phyloP scores from a whole-genome alignment of 805 yeast genomes.

The Yarrowia hollandica region DNA sequence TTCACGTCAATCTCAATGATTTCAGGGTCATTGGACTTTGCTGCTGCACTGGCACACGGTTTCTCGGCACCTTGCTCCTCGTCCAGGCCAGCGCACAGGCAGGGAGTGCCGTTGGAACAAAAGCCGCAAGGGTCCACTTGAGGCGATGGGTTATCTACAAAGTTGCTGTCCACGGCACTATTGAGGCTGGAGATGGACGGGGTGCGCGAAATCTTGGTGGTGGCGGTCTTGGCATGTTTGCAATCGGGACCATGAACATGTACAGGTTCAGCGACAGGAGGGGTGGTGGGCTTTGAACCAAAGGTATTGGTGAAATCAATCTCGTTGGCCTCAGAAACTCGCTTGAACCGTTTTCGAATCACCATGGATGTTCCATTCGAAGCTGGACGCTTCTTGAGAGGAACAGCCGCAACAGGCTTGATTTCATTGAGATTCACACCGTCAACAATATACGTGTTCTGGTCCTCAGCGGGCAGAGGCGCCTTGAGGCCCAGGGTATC shows the following conservation, averaged over 20 bases:
- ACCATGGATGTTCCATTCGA: slow-evolving; percentile 11
- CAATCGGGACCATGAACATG: slow-evolving; percentile 20
- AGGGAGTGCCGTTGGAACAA: slow-evolving; percentile 84
- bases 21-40: neutral
- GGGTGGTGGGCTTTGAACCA: slow-evolving; percentile 7
- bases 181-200: slow-evolving; percentile 3
- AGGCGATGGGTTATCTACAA: slow-evolving; percentile 13
- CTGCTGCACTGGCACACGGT: neutral
- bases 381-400: slow-evolving; percentile 44
- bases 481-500: slow-evolving; percentile 40
- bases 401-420: slow-evolving; percentile 67
- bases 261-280: slow-evolving; percentile 6
- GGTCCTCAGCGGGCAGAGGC: slow-evolving; percentile 31
- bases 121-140: slow-evolving; percentile 76
- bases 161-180: slow-evolving; percentile 18
- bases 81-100: slow-evolving; percentile 67
- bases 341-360: slow-evolving; percentile 31
- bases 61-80: neutral
- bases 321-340: slow-evolving; percentile 29
- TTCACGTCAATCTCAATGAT: neutral
- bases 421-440: slow-evolving; percentile 44
- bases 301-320: slow-evolving; percentile 26
- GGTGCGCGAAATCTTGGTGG: neutral
- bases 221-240: slow-evolving; percentile 9
- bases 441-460: slow-evolving; percentile 1